Base-by-base conservation (phyloP, 805 yeast genomes). In the Teunomyces barrocoloradensis region DNA sequence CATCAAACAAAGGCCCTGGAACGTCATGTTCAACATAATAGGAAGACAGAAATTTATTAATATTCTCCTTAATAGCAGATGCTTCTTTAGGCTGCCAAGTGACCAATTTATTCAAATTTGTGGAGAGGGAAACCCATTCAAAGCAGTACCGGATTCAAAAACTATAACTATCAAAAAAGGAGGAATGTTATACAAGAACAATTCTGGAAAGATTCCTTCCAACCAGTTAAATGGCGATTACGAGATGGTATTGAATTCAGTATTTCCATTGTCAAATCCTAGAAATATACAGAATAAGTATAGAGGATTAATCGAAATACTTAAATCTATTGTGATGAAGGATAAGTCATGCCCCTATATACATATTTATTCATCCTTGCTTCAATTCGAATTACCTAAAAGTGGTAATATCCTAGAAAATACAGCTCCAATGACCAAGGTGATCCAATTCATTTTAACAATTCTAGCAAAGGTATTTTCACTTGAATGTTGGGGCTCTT, bases 391-490 rank as follows among this genome's bases (percentile, higher is more conserved):
- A 43, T 18, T 2, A 18, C 39, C 17, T 23, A 43, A 28, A 55
- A 11, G 13, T 23, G 15, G 42, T 47, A 2, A 54, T 62, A 69
- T 74, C 42, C 51, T 73, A 6, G 66, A 64, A 0, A 45, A 62
- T 18, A 62, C 71, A 1, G 62, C 75, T 0, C 53, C 65, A 0
- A 55, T 64, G 6, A 49, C 52, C 9, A 36, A 50, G 0, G 81
- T 85, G 0, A 53, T 75, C 0, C 64, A 59, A 37, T 80, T 81
- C 53, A 55, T 78, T 1, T 51, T 75, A 1, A 56, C 68, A 0
- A 44, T 82, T 0, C 45, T 80, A 4, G 77, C 75, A 10, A 74
- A 71, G 43, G 52, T 84, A 0, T 65, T 85, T 18, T 87, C 90
- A 0, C 18, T 54, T 0, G 73, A 69, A 5, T 47, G 75, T 1